These are phyloP conservation scores for Fulvia fulva DNA, from an alignment of 2,329 filamentous ascomycete genomes.

Conservation along the genomic window DNA sequence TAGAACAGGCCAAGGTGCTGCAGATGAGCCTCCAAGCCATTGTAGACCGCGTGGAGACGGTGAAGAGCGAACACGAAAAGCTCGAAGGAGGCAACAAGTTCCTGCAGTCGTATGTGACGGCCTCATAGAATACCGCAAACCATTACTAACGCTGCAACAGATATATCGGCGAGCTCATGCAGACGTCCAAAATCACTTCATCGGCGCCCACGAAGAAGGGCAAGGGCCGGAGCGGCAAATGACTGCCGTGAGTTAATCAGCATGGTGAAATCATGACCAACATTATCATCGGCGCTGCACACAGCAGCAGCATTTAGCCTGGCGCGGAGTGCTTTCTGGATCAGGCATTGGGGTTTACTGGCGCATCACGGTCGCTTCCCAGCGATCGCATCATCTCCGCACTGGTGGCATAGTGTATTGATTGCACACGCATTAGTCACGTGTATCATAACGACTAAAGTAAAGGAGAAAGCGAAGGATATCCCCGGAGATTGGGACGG, in stretches of 20 bases:
- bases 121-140: not conserved
- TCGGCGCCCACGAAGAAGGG: constrained; percentile 51
- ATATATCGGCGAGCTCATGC: constrained; percentile 95
- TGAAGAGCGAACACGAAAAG: constrained; percentile 92
- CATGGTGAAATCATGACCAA: constrained; percentile 12
- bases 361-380: not conserved
- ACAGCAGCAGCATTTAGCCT: constrained; percentile 18
- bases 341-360: not conserved
- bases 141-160: constrained; percentile 52
- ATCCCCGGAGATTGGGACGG: not conserved
- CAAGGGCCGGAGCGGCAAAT: constrained; percentile 25
- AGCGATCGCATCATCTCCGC: not conserved
- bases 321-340: constrained; percentile 17
- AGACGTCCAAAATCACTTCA: constrained; percentile 60
- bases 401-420: constrained; percentile 2
- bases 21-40: constrained; percentile 87
- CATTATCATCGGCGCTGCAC: constrained; percentile 7
- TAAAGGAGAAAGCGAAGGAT: not conserved
- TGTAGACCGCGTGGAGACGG: constrained; percentile 89
- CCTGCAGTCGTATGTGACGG: constrained; percentile 59
- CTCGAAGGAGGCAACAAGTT: constrained; percentile 96
- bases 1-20: constrained; percentile 76
- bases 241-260: constrained; percentile 2
- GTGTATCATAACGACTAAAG: constrained; percentile 17
- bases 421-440: constrained; percentile 6